These are phyloP conservation scores for Zymoseptoria pseudotritici DNA, from an alignment of 2,329 filamentous ascomycete species.

Conservation along the genomic window DNA sequence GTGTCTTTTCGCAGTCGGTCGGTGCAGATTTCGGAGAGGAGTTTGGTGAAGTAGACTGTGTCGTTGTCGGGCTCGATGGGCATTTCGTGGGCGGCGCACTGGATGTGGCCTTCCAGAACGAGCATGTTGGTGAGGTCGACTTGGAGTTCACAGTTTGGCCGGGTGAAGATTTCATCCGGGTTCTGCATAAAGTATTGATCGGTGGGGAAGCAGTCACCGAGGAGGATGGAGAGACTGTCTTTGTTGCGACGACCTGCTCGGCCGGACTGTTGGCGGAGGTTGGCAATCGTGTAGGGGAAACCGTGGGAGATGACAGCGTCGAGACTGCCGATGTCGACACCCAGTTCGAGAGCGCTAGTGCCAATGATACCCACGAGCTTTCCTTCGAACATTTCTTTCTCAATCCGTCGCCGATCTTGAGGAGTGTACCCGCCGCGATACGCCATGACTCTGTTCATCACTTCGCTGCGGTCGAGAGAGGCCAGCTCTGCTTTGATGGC, in stretches of 20 bases:
- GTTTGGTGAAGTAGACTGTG: slow-evolving; percentile 66
- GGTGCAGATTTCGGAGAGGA: slow-evolving; percentile 61
- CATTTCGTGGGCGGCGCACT: slow-evolving; percentile 94
- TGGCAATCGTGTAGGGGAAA: slow-evolving; percentile 92
- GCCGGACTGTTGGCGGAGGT: slow-evolving; percentile 88
- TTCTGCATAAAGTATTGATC: slow-evolving; percentile 98
- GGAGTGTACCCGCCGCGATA: slow-evolving; percentile 94
- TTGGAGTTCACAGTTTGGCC: slow-evolving; percentile 80
- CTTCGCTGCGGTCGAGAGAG: slow-evolving; percentile 64
- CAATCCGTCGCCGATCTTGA: slow-evolving; percentile 79
- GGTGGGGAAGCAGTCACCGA: slow-evolving; percentile 81
- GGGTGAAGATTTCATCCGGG: slow-evolving; percentile 85
- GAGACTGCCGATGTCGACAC: slow-evolving; percentile 88
- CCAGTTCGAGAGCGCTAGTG: slow-evolving; percentile 85
- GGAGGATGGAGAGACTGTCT: slow-evolving; percentile 81
- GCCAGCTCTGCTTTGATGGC: slow-evolving; percentile 73
- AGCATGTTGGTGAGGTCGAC: slow-evolving; percentile 90
- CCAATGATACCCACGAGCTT: slow-evolving; percentile 89
- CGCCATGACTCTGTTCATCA: slow-evolving; percentile 77
- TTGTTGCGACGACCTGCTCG: slow-evolving; percentile 86
- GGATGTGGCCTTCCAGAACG: slow-evolving; percentile 84
- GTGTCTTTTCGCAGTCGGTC: slow-evolving; percentile 68
- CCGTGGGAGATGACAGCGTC: slow-evolving; percentile 92
- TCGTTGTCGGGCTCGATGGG: slow-evolving; percentile 77
- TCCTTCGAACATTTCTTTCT: slow-evolving; percentile 94